Base-by-base conservation (phyloP, 257 asterid genomes). In the Plantago major region DNA sequence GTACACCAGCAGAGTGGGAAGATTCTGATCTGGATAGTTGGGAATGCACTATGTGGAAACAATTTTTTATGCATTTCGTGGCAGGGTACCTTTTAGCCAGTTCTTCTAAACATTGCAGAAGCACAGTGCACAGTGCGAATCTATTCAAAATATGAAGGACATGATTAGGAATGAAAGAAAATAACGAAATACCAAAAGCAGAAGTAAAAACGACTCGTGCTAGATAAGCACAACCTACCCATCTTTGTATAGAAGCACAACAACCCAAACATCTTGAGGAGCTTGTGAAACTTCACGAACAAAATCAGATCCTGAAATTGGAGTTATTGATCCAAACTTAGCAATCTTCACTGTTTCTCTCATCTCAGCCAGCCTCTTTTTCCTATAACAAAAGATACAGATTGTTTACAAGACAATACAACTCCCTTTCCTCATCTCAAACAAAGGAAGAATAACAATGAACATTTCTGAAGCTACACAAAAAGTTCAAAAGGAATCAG, bases 271-370 rank as follows among this genome's bases (percentile, higher is more conserved):
- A 47, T 93, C 97, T 60, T 75, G 78, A 13, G 97, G 94, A 68
- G 99, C 99, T 68, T 93, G 97, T 45, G 97, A 93, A 65, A 93
- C 99, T 72, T 93, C 96, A 26, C 95, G 94, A 57, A 93, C 91
- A 67, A 93, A 93, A 79, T 92, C 99, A 4, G 99, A 89, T 53
- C 99, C 99, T 4, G 99, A 83, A 60, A 93, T 93, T 11, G 89
- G 97, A 60, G 82, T 70, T 66, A 93, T 82, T 3, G 90, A 83
- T 63, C 99, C 99, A 69, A 89, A 93, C 75, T 75, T 87, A 48
- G 87, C 94, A 63, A 89, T 58, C 82, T 85, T 87, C 63, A 71
- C 80, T 62, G 86, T 84, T 76, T 84, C 96, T 74, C 71, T 84
- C 86, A 93, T 90, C 81, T 93, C 99, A 45, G 74, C 76, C 74